phyloP scores from a whole-genome alignment of 2,329 filamentous ascomycete genomes.

The Ophiostoma sp. region DNA sequence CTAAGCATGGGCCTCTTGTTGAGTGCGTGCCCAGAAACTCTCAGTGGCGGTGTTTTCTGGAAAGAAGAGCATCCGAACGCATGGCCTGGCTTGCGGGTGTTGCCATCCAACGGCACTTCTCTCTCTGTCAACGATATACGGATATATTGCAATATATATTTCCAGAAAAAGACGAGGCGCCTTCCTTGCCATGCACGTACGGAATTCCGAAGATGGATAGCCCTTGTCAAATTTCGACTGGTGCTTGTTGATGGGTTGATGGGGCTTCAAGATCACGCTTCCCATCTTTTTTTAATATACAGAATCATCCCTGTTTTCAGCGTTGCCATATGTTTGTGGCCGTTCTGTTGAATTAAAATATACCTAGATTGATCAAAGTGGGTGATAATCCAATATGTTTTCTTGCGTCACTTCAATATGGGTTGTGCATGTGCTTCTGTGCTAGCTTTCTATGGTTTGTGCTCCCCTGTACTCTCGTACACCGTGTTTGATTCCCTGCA shows the following conservation, averaged over 20 bases:
- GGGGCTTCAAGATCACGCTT: background rate
- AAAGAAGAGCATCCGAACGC: background rate
- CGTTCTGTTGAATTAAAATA: background rate
- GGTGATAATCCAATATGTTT: background rate
- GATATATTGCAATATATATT: background rate
- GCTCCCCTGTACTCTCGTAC: background rate
- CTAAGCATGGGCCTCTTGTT: background rate
- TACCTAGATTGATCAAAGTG: background rate
- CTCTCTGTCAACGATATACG: background rate
- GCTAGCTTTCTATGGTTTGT: background rate
- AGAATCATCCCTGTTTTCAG: background rate
- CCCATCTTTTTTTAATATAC: background rate
- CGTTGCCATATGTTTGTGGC: background rate
- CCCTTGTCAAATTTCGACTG: background rate
- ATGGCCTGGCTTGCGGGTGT: background rate
- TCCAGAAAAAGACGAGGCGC: background rate
- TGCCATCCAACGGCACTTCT: background rate
- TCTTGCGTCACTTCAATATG: background rate
- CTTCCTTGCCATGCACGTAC: slow-evolving; percentile 28
- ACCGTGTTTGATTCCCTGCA: background rate
- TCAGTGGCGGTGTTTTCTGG: background rate
- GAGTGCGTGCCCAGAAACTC: background rate
- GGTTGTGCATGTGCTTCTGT: slow-evolving; percentile 4
- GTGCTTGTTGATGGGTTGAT: background rate
- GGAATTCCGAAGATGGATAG: slow-evolving; percentile 28